Evolutionary conservation across 1,284 basidiomycete genomes (phyloP).

Genomic region (Irpex sp.): DNA sequence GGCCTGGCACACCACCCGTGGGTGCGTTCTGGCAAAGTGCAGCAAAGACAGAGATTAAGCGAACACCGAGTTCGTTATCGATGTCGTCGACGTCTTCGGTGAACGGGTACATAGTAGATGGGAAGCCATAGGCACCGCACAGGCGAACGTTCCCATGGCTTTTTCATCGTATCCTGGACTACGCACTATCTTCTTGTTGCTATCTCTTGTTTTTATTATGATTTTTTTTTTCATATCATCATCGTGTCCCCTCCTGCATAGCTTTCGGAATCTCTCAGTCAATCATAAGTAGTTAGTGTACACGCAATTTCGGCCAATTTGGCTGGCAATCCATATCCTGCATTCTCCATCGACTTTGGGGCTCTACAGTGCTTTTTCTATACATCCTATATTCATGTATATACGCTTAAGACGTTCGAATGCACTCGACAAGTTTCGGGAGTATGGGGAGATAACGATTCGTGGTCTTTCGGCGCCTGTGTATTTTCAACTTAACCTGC

Average conservation of each 20-base stretch:
- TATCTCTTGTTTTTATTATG: background rate
- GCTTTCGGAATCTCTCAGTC: slow-evolving; percentile 1
- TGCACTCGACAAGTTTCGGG: too few species aligned
- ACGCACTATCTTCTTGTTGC: background rate
- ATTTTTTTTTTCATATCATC: background rate
- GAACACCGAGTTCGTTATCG: slow-evolving; percentile 7
- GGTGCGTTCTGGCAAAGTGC: slow-evolving; percentile 15
- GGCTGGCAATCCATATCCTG: background rate
- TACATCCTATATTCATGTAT: background rate
- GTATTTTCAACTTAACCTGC: too few species aligned
- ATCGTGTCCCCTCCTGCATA: background rate
- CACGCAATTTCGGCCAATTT: background rate
- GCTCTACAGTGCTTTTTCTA: background rate
- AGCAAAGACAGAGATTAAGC: slow-evolving; percentile 6
- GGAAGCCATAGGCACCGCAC: slow-evolving; percentile 8
- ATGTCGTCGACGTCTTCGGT: slow-evolving; percentile 8
- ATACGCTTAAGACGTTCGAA: background rate
- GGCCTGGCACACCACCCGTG: slow-evolving; percentile 23
- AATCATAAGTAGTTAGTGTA: background rate
- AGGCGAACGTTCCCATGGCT: background rate
- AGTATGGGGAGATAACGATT: too few species aligned
- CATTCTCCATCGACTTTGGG: background rate
- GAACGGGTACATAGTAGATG: slow-evolving; percentile 11
- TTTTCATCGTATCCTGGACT: too few species aligned
- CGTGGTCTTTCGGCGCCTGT: too few species aligned